Evolutionary conservation across 768 basidiomycete genomes (phyloP), one percentile per base, ranked within the genome.

Genomic region (Leucosporidium yakuticum): DNA sequence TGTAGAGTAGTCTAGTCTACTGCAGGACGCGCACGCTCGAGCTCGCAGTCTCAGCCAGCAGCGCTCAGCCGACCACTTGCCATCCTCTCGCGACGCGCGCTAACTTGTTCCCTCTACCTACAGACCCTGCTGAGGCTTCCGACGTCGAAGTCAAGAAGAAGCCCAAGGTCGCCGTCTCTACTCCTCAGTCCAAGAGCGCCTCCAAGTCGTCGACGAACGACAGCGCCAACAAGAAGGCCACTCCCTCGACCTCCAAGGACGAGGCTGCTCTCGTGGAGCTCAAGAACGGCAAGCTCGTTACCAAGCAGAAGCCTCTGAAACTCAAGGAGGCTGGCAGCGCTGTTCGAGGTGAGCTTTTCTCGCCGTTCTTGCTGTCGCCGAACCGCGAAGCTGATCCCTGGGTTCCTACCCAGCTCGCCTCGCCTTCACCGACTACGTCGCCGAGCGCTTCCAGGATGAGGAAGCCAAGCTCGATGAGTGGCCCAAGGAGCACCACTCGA

Each of bases 401-500:
- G 6, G 0, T 34, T 60, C 49, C 36, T 34, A 8, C 50, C 47
- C 63, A 79, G 76, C 67, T 34, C 67, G 74, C 29, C 21, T 73
- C 44, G 67, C 62, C 54, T 75, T 77, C 68, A 69, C 76, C 48
- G 64, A 68, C 7, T 77, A 61, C 61, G 62, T 91, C 0, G 84
- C 88, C 70, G 79, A 81, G 53, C 82, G 83, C 63, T 79, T 85
- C 29, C 78, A 81, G 56, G 79, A 78, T 20, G 78, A 82, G 60
- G 81, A 83, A 23, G 78, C 81, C 1, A 82, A 86, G n/a, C 78
- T 93, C 34, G 76, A 76, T 12, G 76, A 74, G 9, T 83, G 92
- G 60, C 87, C 91, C 0, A 83, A 87, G 6, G 84, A 88, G 68
- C 83, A 91, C 76, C 82, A 80, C 70, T 85, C 89, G 1, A 79